Conservation (phyloP, 768 basidiomycete species). For the Tylopilus sp. region DNA sequence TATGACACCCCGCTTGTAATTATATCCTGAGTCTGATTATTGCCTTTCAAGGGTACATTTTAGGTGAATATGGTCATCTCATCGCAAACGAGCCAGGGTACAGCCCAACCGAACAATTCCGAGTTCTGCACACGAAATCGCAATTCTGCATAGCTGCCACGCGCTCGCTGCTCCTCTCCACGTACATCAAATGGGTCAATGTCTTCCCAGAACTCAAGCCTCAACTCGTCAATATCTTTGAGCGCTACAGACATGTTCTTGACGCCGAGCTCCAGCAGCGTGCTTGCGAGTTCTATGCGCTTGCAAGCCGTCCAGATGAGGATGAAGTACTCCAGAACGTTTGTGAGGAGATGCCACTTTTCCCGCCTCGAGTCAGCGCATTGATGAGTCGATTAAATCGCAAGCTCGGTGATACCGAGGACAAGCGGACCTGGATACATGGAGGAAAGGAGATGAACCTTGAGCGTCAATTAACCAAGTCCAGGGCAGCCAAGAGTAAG, state of each 20-base stretch:
- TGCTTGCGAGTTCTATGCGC: slow-evolving; percentile 94
- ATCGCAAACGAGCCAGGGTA: slow-evolving; percentile 94
- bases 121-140: slow-evolving; percentile 88
- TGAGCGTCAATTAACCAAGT: slow-evolving; percentile 63
- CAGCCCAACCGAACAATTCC: slow-evolving; percentile 93
- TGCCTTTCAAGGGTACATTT: slow-evolving; percentile 74
- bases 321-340: slow-evolving; percentile 92
- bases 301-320: slow-evolving; percentile 81
- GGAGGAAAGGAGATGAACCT: slow-evolving; percentile 92
- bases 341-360: slow-evolving; percentile 99
- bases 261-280: slow-evolving; percentile 97
- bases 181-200: slow-evolving; percentile 99
- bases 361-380: slow-evolving; percentile 92
- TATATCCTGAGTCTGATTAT: slow-evolving; percentile 10
- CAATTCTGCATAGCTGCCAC: slow-evolving; percentile 93
- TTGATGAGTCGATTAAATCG: slow-evolving; percentile 82
- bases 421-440: slow-evolving; percentile 93
- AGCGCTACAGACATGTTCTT: slow-evolving; percentile 94
- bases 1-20: slow-evolving; percentile 32
- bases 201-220: slow-evolving; percentile 98
- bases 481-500: slow-evolving; percentile 40
- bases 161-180: slow-evolving; percentile 87
- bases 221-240: slow-evolving; percentile 91
- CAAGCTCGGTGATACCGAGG: slow-evolving; percentile 89
- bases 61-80: slow-evolving; percentile 97